These are phyloP conservation scores for Plasmodium knowlesi DNA, from an alignment of 169 alveolate genomes.

Conservation along the genomic window DNA sequence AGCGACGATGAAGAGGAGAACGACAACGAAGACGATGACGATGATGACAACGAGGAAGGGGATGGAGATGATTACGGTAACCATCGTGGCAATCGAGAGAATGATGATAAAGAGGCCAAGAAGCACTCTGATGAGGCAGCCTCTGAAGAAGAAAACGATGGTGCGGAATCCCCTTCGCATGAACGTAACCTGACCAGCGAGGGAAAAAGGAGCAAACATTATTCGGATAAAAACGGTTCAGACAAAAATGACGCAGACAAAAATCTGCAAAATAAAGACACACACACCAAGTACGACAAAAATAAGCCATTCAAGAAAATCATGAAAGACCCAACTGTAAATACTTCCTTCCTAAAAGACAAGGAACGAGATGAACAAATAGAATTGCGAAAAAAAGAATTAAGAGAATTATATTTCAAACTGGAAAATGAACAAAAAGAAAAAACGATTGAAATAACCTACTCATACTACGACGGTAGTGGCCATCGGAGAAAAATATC, in stretches of 20 bases:
- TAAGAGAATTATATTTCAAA: slow-evolving; percentile 72
- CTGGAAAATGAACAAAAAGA: slow-evolving; percentile 71
- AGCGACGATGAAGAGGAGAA: slow-evolving; percentile 40
- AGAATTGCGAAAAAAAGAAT: slow-evolving; percentile 60
- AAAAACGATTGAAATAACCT: slow-evolving; percentile 65
- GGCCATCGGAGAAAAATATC: slow-evolving; percentile 75
- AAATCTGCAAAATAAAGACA: neutral
- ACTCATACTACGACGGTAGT: slow-evolving; percentile 73
- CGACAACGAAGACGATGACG: neutral
- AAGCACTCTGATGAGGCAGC: neutral
- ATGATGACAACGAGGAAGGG: neutral
- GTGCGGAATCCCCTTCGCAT: neutral
- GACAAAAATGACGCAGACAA: neutral
- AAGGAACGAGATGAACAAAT: slow-evolving; percentile 71
- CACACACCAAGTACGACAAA: neutral
- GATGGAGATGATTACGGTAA: neutral
- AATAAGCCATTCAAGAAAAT: slow-evolving; percentile 27
- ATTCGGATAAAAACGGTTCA: neutral
- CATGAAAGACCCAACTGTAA: slow-evolving; percentile 71
- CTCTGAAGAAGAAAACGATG: neutral
- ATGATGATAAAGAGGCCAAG: neutral
- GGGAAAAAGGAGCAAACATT: neutral
- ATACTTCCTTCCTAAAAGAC: slow-evolving; percentile 71
- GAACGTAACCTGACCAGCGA: neutral
- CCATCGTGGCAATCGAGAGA: neutral